phyloP scores from a whole-genome alignment of 164 flowering plant genomes.

The Vitis labrusca region DNA sequence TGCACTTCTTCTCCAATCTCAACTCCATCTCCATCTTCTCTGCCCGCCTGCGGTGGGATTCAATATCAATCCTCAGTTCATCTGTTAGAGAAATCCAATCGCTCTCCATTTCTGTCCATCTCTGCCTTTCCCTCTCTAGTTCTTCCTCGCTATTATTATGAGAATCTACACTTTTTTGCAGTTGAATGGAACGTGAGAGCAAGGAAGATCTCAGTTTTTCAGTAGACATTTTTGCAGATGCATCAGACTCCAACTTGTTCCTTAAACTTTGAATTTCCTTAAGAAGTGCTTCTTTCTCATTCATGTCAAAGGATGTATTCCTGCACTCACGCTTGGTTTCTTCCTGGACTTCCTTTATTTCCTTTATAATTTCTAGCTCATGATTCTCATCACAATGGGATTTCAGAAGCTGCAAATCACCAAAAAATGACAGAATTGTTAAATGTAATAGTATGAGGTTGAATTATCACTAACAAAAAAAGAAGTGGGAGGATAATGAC shows the following conservation, averaged over 20 bases:
- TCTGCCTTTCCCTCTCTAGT: slow-evolving; percentile 74
- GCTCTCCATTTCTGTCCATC: slow-evolving; percentile 96
- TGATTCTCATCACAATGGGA: slow-evolving; percentile 19
- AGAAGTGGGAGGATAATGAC: not conserved
- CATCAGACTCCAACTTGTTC: slow-evolving; percentile 55
- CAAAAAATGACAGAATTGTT: not conserved
- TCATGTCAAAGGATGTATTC: slow-evolving; percentile 30
- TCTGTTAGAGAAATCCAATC: slow-evolving; percentile 97
- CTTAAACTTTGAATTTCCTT: slow-evolving; percentile 65
- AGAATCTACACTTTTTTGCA: slow-evolving; percentile 38
- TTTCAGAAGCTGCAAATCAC: slow-evolving; percentile 35
- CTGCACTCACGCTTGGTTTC: slow-evolving; percentile 17
- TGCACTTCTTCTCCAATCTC: slow-evolving; percentile 65
- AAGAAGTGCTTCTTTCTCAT: slow-evolving; percentile 75
- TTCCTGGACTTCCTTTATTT: slow-evolving; percentile 35
- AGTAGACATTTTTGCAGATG: slow-evolving; percentile 34
- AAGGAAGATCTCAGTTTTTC: slow-evolving; percentile 48
- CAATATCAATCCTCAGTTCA: slow-evolving; percentile 80
- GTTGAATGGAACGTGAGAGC: slow-evolving; percentile 45
- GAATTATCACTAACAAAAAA: not conserved
- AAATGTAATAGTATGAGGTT: no score
- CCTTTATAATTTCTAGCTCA: slow-evolving; percentile 30
- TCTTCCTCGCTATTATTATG: slow-evolving; percentile 43
- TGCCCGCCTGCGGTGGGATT: slow-evolving; percentile 60
- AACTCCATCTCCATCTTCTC: slow-evolving; percentile 77